Percentiles rank a stretch among this genome's conserved stretches.
phyloP scores from a whole-genome alignment of 495 filamentous ascomycete species.

The Xylaria grammica region DNA sequence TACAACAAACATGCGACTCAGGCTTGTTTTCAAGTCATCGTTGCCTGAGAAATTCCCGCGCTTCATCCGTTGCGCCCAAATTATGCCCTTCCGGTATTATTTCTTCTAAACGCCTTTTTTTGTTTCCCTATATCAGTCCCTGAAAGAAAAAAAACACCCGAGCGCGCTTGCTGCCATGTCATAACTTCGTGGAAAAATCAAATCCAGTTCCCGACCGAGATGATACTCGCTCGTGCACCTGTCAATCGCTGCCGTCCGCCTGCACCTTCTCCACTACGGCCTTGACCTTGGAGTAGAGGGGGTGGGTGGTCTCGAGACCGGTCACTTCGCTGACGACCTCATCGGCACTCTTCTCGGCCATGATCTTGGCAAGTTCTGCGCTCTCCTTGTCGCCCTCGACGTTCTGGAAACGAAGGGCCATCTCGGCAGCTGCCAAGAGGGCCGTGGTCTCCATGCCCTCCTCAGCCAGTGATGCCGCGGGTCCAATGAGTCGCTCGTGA shows the following conservation, averaged over 20 bases:
- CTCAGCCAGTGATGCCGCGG: constrained; percentile 83
- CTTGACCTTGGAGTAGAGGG: constrained; percentile 72
- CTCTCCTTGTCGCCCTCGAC: constrained; percentile 89
- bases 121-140: constrained; percentile 20
- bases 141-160: constrained; percentile 20
- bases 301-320: constrained; percentile 72
- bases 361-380: constrained; percentile 77
- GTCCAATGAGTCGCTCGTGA: constrained; percentile 94
- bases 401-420: constrained; percentile 91
- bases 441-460: constrained; percentile 69
- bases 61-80: constrained; percentile 21
- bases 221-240: not conserved
- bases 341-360: constrained; percentile 69
- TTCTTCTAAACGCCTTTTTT: constrained; percentile 26
- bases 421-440: constrained; percentile 77
- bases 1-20: constrained; percentile 1
- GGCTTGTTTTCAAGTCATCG: constrained; percentile 1
- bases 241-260: constrained; percentile 51
- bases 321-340: constrained; percentile 74
- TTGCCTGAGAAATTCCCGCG: constrained; percentile 9
- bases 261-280: constrained; percentile 82
- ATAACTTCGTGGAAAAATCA: constrained; percentile 35
- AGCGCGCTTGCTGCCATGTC: constrained; percentile 35
- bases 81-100: constrained; percentile 24
- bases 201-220: constrained; percentile 7